These are phyloP conservation scores for Yamadazyma kanchanaburiensis DNA, from an alignment of 1,139 yeast genomes.

Conservation along the genomic window DNA sequence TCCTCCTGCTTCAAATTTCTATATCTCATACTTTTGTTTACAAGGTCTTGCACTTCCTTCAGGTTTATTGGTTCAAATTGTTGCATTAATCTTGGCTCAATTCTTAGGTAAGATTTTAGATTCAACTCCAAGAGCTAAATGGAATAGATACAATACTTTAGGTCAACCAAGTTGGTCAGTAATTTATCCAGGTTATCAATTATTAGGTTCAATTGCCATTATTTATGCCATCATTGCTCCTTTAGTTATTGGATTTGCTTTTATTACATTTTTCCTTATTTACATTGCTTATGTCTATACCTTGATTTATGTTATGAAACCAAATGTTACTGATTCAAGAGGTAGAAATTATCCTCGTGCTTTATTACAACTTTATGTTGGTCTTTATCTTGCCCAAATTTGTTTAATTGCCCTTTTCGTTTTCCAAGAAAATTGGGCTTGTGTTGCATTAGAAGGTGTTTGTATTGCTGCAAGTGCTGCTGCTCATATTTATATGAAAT, in stretches of 20 bases:
- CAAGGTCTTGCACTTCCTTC: slow-evolving; percentile 42
- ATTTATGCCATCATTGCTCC: slow-evolving; percentile 43
- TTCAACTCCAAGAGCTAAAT: slow-evolving; percentile 46
- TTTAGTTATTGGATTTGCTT: slow-evolving; percentile 46
- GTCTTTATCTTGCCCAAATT: slow-evolving; percentile 62
- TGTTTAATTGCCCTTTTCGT: slow-evolving; percentile 66
- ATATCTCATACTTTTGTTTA: slow-evolving; percentile 48
- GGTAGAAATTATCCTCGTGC: slow-evolving; percentile 70
- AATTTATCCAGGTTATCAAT: slow-evolving; percentile 38
- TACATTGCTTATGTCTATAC: slow-evolving; percentile 63
- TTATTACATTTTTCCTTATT: slow-evolving; percentile 41
- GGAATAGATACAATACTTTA: slow-evolving; percentile 41
- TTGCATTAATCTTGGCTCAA: slow-evolving; percentile 43
- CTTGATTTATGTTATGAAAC: slow-evolving; percentile 54
- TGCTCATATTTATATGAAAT: slow-evolving; percentile 54
- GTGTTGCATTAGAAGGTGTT: slow-evolving; percentile 61
- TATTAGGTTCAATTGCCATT: slow-evolving; percentile 37
- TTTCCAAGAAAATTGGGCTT: slow-evolving; percentile 71
- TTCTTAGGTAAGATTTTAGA: slow-evolving; percentile 45
- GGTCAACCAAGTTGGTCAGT: slow-evolving; percentile 42
- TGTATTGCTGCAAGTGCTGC: slow-evolving; percentile 48
- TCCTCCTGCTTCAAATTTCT: slow-evolving; percentile 74
- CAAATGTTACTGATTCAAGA: slow-evolving; percentile 51
- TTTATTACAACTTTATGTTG: slow-evolving; percentile 62
- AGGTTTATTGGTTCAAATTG: slow-evolving; percentile 38